A percentile compares a stretch with the other conserved stretches of the same genome.
phyloP scores from a whole-genome alignment of 192 early-diverging fungal genomes.

The Linnemannia zychae region DNA sequence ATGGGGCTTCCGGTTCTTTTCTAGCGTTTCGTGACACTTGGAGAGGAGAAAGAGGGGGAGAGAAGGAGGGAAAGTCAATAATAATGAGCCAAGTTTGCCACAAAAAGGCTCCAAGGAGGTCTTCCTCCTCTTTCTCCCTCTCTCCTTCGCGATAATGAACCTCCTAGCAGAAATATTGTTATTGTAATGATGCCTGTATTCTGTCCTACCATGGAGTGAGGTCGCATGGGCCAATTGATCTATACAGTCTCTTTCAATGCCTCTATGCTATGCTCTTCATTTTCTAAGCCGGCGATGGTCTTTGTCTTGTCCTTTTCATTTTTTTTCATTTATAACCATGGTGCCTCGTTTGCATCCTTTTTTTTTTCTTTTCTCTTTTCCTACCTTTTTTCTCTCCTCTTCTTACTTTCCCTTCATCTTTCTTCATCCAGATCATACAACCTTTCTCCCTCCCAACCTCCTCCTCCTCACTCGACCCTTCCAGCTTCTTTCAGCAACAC shows the following conservation, averaged over 20 bases:
- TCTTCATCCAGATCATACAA: neutral
- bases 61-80: neutral
- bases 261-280: neutral
- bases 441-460: neutral
- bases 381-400: neutral
- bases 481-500: neutral
- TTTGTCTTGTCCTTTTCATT: neutral
- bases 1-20: neutral
- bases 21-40: slow-evolving; percentile 2
- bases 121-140: too few species aligned
- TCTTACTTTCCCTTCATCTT: too few species aligned
- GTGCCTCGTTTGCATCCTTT: neutral
- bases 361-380: neutral
- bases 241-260: too few species aligned
- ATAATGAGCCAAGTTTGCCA: neutral
- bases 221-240: too few species aligned
- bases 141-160: neutral
- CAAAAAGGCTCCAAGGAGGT: neutral
- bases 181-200: neutral
- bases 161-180: neutral
- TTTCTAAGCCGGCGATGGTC: too few species aligned
- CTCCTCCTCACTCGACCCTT: neutral
- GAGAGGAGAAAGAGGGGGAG: neutral
- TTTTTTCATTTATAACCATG: neutral
- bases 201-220: neutral